Base-by-base conservation (phyloP, 1,284 basidiomycete genomes). In the Microbotryum violaceum region DNA sequence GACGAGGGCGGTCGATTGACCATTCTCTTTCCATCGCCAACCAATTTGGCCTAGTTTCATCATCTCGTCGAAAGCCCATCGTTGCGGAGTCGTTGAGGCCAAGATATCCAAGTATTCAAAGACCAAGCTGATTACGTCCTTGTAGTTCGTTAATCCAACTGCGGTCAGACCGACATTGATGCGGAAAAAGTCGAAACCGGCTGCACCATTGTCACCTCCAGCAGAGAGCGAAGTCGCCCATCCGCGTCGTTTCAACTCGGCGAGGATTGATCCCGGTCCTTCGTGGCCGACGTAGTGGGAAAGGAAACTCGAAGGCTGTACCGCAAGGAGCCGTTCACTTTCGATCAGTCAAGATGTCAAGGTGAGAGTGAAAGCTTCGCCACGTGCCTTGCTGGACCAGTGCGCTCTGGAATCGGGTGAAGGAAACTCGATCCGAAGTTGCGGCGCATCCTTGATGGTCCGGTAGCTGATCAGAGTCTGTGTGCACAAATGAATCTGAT, bases 201-300 rank as follows among this genome's bases (percentile, higher is more conserved):
- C 80, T 2, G 83, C 90, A 21, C 78, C 78, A 58, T 82, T 81
- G 64, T 86, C 85, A 7, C 83, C 80, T 6, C 88, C 89, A 47
- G 85, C 81, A 58, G 82, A 84, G 48, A 98, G 78, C 27, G 80
- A 80, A 55, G 87, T 91, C 48, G 88, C 83, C 91, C 93, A 97
- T 6, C 92, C 91, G 72, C 88, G 87, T 68, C 82, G 80, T 78
- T 97, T 98, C 65, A 99, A 80, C 74, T 93, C 91, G 2, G 91
- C 91, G 69, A 92, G 82, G 46, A 65, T 61, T 3, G 60, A 97
- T 2, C 94, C 94, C 27, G 88, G 85, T 3, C 94, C 94, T 77
- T 98, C 96, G 74, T 98, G 92, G 0, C 94, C 94, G 46, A 94
- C 76, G 72, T 93, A 87, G 75, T 96, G 90, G 4, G 85, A 81